Evolutionary conservation across 306 rosid genomes (phyloP).

Genomic region (Citrullus amarus): DNA sequence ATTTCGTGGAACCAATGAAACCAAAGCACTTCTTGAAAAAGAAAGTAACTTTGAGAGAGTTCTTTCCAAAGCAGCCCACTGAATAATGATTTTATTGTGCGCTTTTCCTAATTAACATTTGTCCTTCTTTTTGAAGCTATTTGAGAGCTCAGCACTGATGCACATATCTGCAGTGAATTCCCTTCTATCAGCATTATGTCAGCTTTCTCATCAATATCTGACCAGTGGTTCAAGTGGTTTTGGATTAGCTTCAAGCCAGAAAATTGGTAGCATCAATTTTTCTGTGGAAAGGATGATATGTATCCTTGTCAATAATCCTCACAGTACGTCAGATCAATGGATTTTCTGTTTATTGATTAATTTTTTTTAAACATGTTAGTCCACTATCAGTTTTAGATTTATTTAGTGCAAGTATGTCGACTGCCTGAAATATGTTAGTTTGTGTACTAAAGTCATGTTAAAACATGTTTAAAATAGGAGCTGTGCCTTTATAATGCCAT

Average conservation of each 20-base stretch:
- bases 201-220: conserved; percentile 79
- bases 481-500: not conserved
- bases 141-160: conserved; percentile 96
- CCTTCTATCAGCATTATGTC: conserved; percentile 84
- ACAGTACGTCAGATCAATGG: conserved; percentile 44
- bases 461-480: not conserved
- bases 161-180: conserved; percentile 80
- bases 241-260: conserved; percentile 66
- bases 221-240: conserved; percentile 39
- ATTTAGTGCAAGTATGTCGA: not conserved
- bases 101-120: conserved; percentile 4
- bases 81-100: not conserved
- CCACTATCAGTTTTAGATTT: not conserved
- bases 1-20: not conserved
- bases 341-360: not conserved
- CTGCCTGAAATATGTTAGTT: not conserved
- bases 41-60: not conserved
- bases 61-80: not conserved
- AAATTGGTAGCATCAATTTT: conserved; percentile 76
- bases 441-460: not conserved
- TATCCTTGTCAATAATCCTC: conserved; percentile 81
- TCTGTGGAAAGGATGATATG: conserved; percentile 96
- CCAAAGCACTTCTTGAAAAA: not conserved
- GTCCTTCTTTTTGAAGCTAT: conserved; percentile 48
- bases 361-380: not conserved